Percentiles rank a stretch among this genome's conserved stretches.
These are phyloP conservation scores for Suhomyces tanzawaensis DNA, from an alignment of 805 yeast species.

Conservation along the genomic window DNA sequence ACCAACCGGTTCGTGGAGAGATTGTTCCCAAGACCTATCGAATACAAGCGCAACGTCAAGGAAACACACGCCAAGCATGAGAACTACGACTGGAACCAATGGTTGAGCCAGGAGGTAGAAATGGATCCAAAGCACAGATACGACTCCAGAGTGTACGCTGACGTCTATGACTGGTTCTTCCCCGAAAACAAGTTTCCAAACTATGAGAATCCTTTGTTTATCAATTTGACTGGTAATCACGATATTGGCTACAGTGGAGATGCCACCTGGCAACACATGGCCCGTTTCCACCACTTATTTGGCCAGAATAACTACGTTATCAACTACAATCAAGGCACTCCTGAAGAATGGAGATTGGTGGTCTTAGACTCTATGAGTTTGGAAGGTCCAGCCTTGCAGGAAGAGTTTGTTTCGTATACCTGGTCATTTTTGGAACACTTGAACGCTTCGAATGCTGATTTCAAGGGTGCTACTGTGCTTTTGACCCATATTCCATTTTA, in stretches of 20 bases:
- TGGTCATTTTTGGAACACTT: conserved; percentile 71
- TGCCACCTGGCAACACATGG: conserved; percentile 86
- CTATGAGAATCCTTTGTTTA: conserved; percentile 60
- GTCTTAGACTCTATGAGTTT: conserved; percentile 78
- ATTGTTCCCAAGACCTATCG: conserved; percentile 57
- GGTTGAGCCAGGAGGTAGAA: conserved; percentile 40
- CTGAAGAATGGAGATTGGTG: conserved; percentile 84
- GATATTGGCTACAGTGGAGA: conserved; percentile 96
- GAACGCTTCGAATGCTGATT: conserved; percentile 44
- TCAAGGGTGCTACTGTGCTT: conserved; percentile 76
- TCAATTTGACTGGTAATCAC: conserved; percentile 91
- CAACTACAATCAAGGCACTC: conserved; percentile 59
- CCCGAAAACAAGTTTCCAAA: conserved; percentile 27
- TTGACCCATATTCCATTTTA: conserved; percentile 88
- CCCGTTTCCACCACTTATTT: conserved; percentile 68
- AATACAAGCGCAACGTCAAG: conserved; percentile 48
- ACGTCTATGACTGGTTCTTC: conserved; percentile 67
- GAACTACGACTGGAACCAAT: conserved; percentile 53
- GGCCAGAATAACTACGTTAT: conserved; percentile 86
- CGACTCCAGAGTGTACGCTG: conserved; percentile 42
- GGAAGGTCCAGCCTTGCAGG: conserved; percentile 88
- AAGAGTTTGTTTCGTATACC: conserved; percentile 61
- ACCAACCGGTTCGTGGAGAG: conserved; percentile 73
- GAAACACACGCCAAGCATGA: conserved; percentile 49
- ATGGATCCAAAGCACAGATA: conserved; percentile 37